Evolutionary conservation across 1,139 yeast genomes (phyloP), one percentile per base, ranked within the genome.

Genomic region (Saccharomyces hybrid): DNA sequence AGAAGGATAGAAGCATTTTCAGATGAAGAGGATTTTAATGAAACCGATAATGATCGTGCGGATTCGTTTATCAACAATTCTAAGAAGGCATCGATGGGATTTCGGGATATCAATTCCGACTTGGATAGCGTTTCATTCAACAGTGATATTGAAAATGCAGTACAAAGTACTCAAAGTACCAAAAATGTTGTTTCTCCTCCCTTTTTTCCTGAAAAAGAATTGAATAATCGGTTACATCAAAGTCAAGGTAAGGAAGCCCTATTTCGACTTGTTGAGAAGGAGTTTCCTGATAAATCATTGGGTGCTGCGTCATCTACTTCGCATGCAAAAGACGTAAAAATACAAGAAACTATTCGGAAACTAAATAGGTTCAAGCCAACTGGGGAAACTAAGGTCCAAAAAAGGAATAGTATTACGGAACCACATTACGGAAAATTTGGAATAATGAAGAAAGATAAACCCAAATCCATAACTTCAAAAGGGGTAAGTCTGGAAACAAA

Each of bases 11-110:
- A 52, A 30, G 49, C 34, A 25, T 57, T 57, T 50, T 60, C 65
- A 9, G 65, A 62, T 5, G 61, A 61, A 7, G 63, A 63, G 25
- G 62, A 55, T 23, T 20, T 16, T 2, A 16, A 38, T 16, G 25
- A 38, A 13, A 38, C 20, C 25, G 44, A 38, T 3, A 38, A 38
- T 6, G 26, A 20, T 9, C 44, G 20, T 8, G 44, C n/a, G 13
- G 44, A 38, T 16, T 38, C 44, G 3, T 38, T 38, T 20, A 13
- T 38, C 4, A 38, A 38, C 13, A 38, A 20, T 9, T 38, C 44
- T n/a, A 38, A 38, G n/a, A 38, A 9, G 26, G 44, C 44, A 9
- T 38, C 25, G 4, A n/a, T 16, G n/a, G 25, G 25, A 20, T 38
- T 20, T 9, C 44, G 44, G n/a, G 44, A 38, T 38, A 20, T 38